These are phyloP conservation scores for Plasmodium knowlesi DNA, from an alignment of 169 alveolate species.

Conservation along the genomic window DNA sequence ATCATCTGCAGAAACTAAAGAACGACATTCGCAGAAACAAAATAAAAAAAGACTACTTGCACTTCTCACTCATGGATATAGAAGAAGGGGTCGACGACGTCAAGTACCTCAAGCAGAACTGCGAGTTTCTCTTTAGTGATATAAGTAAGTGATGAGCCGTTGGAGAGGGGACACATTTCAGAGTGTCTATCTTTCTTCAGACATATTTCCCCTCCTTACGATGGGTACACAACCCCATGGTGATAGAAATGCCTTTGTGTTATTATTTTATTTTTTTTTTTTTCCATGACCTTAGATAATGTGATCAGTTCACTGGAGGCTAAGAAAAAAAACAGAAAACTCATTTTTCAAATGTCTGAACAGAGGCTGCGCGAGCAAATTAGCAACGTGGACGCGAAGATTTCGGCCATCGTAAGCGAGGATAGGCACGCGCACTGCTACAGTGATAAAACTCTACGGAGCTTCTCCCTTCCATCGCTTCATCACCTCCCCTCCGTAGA, in stretches of 20 bases:
- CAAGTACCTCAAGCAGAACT: constrained; percentile 46
- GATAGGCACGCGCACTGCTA: not conserved
- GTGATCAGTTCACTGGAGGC: constrained; percentile 55
- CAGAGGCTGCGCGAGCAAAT: constrained; percentile 41
- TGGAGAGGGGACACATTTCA: not conserved
- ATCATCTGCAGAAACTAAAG: constrained; percentile 7
- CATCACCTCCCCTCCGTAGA: not conserved
- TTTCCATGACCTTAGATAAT: constrained; percentile 8
- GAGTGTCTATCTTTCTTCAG: not conserved
- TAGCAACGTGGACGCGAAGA: constrained; percentile 21
- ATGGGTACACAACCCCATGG: not conserved
- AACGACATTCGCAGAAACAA: constrained; percentile 42
- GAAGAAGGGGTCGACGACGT: constrained; percentile 62
- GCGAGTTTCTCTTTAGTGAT: constrained; percentile 44
- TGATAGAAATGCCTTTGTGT: not conserved
- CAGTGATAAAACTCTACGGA: not conserved
- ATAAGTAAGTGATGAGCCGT: constrained; percentile 18
- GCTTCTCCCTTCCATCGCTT: not conserved
- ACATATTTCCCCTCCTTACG: not conserved
- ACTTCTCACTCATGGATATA: constrained; percentile 44
- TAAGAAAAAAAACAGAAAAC: constrained; percentile 40
- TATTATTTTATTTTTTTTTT: not conserved
- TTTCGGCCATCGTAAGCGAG: constrained; percentile 11
- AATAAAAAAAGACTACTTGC: constrained; percentile 46
- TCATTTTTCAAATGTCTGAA: constrained; percentile 21